Percentiles rank a stretch among this genome's conserved stretches.
phyloP scores from a whole-genome alignment of 345 rosid genomes.

The Pelargonium nanum region DNA sequence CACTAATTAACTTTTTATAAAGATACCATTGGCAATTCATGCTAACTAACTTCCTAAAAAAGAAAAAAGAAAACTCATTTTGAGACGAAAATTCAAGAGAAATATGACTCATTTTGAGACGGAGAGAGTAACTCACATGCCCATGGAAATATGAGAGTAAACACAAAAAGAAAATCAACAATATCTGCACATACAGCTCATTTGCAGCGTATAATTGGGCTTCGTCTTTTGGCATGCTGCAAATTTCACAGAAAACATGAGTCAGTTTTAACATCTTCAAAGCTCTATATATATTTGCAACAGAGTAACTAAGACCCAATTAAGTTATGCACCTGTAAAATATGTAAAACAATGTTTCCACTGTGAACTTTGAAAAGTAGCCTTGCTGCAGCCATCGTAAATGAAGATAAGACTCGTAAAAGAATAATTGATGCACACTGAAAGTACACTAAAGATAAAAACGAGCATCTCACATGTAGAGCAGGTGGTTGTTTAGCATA shows the following conservation, averaged over 20 bases:
- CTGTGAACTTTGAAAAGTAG: constrained; percentile 62
- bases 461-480: constrained; percentile 44
- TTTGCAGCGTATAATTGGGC: constrained; percentile 85
- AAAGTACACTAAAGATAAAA: constrained; percentile 1
- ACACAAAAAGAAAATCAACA: no score
- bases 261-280: neutral
- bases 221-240: constrained; percentile 98
- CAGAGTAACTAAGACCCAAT: neutral
- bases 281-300: neutral
- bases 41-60: no score
- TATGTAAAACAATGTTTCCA: constrained; percentile 67
- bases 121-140: no score
- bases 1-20: no score
- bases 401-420: neutral
- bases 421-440: no score
- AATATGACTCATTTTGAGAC: no score
- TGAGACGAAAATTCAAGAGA: no score
- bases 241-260: constrained; percentile 8
- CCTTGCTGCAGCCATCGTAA: constrained; percentile 57
- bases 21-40: no score
- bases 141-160: no score
- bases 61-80: neutral
- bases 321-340: constrained; percentile 65
- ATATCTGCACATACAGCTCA: constrained; percentile 83
- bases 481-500: constrained; percentile 75